A percentile compares a stretch with the other conserved stretches of the same genome.
These are phyloP conservation scores for Scedosporium boydii DNA, from an alignment of 2,329 filamentous ascomycete species.

Conservation along the genomic window DNA sequence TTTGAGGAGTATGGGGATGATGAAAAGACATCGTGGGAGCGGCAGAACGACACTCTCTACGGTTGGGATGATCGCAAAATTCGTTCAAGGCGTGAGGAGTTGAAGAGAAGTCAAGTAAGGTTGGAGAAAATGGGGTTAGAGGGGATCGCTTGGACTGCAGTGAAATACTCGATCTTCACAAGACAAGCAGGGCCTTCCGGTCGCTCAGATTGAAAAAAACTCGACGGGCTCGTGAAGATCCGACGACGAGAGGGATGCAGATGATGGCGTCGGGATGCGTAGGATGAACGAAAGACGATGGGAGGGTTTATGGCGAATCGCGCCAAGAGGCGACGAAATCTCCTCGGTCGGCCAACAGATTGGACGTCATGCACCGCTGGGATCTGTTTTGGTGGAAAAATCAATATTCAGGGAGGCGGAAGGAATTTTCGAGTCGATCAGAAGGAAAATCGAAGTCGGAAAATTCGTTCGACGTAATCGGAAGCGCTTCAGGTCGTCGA, in stretches of 20 bases:
- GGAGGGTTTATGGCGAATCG: slow-evolving; percentile 5
- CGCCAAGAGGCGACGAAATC: slow-evolving; percentile 7
- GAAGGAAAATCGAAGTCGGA: background rate
- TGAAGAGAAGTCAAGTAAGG: background rate
- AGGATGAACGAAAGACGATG: background rate
- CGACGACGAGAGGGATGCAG: background rate
- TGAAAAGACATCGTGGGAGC: slow-evolving; percentile 53
- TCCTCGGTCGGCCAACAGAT: slow-evolving; percentile 5
- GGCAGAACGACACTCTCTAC: slow-evolving; percentile 5
- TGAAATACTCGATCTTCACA: too few relatives aligned
- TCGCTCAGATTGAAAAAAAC: background rate
- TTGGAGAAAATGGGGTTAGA: too few relatives aligned
- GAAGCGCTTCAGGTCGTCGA: background rate
- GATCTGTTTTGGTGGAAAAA: background rate
- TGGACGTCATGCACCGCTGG: slow-evolving; percentile 5
- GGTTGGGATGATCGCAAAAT: slow-evolving; percentile 3
- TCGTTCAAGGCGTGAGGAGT: background rate
- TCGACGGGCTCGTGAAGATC: background rate
- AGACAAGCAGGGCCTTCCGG: too few relatives aligned
- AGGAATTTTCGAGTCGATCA: background rate
- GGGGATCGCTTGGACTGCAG: too few relatives aligned
- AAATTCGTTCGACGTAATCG: background rate
- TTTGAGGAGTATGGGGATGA: slow-evolving; percentile 54
- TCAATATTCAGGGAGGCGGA: background rate
- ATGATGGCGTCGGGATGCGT: background rate